Conservation (phyloP, 1,284 basidiomycete genomes). For the Cutaneotrichosporon sp. region DNA sequence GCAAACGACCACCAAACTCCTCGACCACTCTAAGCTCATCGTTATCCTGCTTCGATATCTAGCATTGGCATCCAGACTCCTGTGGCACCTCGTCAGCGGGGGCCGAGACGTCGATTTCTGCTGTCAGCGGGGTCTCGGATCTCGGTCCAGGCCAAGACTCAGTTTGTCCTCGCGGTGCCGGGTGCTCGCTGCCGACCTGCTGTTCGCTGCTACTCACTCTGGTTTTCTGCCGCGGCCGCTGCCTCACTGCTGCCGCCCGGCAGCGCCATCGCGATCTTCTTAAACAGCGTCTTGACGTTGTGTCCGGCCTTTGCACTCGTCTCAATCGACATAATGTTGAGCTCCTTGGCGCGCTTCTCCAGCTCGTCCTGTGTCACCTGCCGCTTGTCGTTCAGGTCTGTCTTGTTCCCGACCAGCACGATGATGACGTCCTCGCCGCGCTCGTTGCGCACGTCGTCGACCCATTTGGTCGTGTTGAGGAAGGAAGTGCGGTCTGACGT, state of each 20-base stretch:
- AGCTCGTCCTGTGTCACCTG: constrained; percentile 99
- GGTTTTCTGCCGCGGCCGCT: constrained; percentile 58
- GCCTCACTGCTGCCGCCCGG: constrained; percentile 84
- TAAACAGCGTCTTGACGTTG: constrained; percentile 96
- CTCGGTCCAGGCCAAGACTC: no score
- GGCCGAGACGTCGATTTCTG: constrained; percentile 49
- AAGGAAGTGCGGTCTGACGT: constrained; percentile 87
- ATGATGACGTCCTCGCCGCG: constrained; percentile 98
- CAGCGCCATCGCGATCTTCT: constrained; percentile 97
- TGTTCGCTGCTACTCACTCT: constrained; percentile 35
- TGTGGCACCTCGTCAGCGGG: constrained; percentile 38
- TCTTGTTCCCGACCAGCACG: constrained; percentile 98
- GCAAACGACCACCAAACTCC: no score
- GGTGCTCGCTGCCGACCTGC: neutral
- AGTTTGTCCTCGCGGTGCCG: no score
- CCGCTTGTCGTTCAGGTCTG: constrained; percentile 61
- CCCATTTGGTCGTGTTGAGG: constrained; percentile 97
- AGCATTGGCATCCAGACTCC: constrained; percentile 47
- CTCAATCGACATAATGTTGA: constrained; percentile 98
- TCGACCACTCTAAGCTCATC: neutral
- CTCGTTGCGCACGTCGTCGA: constrained; percentile 97
- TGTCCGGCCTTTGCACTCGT: constrained; percentile 99
- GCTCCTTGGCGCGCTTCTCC: constrained; percentile 83
- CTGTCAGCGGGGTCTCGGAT: neutral
- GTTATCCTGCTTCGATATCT: no score